phyloP scores from a whole-genome alignment of 768 basidiomycete genomes.

The Suillus bovinus region DNA sequence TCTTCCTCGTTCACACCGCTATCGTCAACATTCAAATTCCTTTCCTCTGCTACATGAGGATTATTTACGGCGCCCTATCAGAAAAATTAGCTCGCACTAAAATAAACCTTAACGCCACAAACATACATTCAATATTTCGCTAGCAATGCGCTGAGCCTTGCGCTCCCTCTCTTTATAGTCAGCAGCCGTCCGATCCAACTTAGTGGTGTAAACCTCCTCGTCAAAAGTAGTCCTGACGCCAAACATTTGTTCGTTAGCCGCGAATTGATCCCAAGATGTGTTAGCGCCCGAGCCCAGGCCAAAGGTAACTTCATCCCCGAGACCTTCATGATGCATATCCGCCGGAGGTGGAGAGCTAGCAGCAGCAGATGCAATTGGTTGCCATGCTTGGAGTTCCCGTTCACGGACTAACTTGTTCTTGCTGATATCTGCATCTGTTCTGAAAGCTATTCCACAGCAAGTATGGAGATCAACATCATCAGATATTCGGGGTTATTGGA shows the following conservation, averaged over 20 bases:
- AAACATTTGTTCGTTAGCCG: constrained; percentile 89
- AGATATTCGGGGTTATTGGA: not conserved
- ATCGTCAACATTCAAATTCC: constrained; percentile 63
- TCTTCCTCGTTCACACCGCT: constrained; percentile 91
- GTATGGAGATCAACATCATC: constrained; percentile 17
- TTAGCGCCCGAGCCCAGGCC: constrained; percentile 48
- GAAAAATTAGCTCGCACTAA: constrained; percentile 15
- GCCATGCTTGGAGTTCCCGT: constrained; percentile 84
- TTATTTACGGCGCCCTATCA: constrained; percentile 65
- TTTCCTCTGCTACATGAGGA: constrained; percentile 89
- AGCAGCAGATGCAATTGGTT: constrained; percentile 40
- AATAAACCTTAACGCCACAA: constrained; percentile 1
- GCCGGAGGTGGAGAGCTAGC: constrained; percentile 33
- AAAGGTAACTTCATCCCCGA: constrained; percentile 71
- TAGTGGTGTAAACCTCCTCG: constrained; percentile 94
- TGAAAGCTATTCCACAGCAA: constrained; percentile 55
- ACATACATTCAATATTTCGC: constrained; percentile 86
- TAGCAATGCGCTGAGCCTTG: constrained; percentile 84
- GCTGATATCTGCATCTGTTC: constrained; percentile 80
- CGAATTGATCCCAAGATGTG: constrained; percentile 87
- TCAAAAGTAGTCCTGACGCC: constrained; percentile 91
- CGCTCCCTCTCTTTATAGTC: constrained; percentile 90
- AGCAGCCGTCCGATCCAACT: constrained; percentile 77
- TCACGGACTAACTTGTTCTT: constrained; percentile 56
- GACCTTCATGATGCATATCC: constrained; percentile 27